Conservation (phyloP, 2,329 filamentous ascomycete species). For the Mollisia scopiformis region DNA sequence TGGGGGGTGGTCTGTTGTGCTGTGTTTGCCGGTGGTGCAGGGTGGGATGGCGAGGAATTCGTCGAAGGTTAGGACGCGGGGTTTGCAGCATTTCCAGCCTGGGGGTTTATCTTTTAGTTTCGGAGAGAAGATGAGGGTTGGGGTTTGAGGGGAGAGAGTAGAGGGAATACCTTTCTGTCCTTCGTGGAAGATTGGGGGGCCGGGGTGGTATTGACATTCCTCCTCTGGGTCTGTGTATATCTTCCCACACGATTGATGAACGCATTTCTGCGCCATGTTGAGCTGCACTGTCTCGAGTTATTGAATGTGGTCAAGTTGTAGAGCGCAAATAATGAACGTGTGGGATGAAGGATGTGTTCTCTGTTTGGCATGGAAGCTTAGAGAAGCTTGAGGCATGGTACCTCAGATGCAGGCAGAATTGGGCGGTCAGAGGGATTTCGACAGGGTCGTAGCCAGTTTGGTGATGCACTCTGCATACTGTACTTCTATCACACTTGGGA, state of each 20-base stretch:
- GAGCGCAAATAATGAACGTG: not conserved
- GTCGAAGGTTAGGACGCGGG: slow-evolving; percentile 94
- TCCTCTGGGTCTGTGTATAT: slow-evolving; percentile 80
- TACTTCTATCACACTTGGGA: not conserved
- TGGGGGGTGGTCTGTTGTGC: slow-evolving; percentile 75
- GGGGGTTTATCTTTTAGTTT: slow-evolving; percentile 8
- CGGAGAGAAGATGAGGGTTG: not conserved
- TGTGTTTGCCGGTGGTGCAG: slow-evolving; percentile 92
- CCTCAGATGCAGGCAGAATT: no score
- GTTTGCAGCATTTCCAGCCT: slow-evolving; percentile 99
- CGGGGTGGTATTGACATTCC: slow-evolving; percentile 88
- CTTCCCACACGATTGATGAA: slow-evolving; percentile 96
- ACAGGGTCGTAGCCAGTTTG: no score
- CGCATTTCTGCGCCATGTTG: slow-evolving; percentile 72
- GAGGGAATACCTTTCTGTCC: slow-evolving; percentile 85
- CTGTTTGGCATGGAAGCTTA: slow-evolving; percentile 6
- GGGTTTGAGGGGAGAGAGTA: not conserved
- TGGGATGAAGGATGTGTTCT: not conserved
- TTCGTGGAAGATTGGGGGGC: slow-evolving; percentile 94
- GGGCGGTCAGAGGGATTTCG: no score
- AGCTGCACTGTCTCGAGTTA: slow-evolving; percentile 1
- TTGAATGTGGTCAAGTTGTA: not conserved
- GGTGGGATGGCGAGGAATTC: slow-evolving; percentile 93
- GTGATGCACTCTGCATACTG: not conserved
- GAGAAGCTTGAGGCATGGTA: slow-evolving; percentile 16